Evolutionary conservation across 495 filamentous ascomycete genomes (phyloP).

Genomic region (Penicillium bialowiezense): DNA sequence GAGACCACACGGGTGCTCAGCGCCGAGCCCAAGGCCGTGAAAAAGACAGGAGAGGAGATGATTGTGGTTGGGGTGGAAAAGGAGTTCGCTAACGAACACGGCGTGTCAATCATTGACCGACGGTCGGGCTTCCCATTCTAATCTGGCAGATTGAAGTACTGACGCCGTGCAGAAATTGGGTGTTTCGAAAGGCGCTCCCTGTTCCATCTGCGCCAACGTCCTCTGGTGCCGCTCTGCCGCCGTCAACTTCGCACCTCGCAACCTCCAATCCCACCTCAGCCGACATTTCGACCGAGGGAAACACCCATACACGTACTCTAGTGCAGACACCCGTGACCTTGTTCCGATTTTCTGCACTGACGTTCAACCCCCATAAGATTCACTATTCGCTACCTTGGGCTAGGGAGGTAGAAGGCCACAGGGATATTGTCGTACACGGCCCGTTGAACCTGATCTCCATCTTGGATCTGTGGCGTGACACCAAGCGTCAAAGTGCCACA

Average conservation of each 20-base stretch:
- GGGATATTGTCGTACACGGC: constrained; percentile 59
- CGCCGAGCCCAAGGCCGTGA: constrained; percentile 48
- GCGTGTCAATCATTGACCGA: constrained; percentile 51
- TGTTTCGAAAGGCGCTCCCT: constrained; percentile 52
- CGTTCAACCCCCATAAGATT: constrained; percentile 72
- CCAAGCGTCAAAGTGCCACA: constrained; percentile 2
- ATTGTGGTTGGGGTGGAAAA: constrained; percentile 65
- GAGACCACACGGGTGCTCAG: constrained; percentile 55
- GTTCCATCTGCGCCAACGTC: constrained; percentile 17
- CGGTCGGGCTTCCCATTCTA: constrained; percentile 29
- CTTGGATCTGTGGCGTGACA: constrained; percentile 62
- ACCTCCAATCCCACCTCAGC: constrained; percentile 20
- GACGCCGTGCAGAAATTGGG: constrained; percentile 49
- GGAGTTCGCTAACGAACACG: constrained; percentile 49
- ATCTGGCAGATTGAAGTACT: background rate
- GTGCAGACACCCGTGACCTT: constrained; percentile 55
- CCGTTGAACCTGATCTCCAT: constrained; percentile 63
- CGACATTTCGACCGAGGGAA: constrained; percentile 22
- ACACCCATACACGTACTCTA: constrained; percentile 42
- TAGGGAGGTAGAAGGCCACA: constrained; percentile 56
- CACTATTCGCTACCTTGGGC: constrained; percentile 64
- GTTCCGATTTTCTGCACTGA: constrained; percentile 70
- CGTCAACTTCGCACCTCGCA: constrained; percentile 20
- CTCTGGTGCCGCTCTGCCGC: background rate
- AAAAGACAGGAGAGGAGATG: constrained; percentile 59